Conservation (phyloP, 1,284 basidiomycete species). For the Porodaedalea pini region DNA sequence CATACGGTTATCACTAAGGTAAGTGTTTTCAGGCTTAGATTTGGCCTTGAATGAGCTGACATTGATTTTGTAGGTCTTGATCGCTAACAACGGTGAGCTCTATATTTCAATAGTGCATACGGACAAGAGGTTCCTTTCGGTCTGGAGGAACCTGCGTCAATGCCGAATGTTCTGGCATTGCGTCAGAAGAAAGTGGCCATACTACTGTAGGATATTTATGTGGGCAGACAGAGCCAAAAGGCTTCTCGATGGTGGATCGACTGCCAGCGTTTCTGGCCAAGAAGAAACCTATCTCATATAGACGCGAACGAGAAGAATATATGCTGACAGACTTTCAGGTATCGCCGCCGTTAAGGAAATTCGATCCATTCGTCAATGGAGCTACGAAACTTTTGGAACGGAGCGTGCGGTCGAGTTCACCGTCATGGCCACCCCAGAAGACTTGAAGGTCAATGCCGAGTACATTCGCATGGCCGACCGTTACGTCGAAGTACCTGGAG, state of each 20-base stretch:
- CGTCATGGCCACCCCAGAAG: slow-evolving; percentile 99
- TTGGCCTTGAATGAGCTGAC: background rate
- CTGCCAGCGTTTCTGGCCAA: background rate
- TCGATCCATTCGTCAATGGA: slow-evolving; percentile 98
- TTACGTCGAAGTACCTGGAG: slow-evolving; percentile 98
- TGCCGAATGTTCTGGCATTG: too few relatives aligned
- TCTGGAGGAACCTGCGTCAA: background rate
- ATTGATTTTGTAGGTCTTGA: slow-evolving; percentile 69
- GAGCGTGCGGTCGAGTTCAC: slow-evolving; percentile 98
- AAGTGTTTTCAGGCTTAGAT: slow-evolving; percentile 24
- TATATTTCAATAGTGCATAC: background rate
- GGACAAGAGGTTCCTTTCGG: background rate
- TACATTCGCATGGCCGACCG: slow-evolving; percentile 99
- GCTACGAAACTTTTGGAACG: slow-evolving; percentile 97
- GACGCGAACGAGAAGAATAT: slow-evolving; percentile 13
- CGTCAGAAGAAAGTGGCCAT: too few relatives aligned
- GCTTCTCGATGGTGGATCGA: background rate
- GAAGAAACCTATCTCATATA: background rate
- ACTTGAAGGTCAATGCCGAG: slow-evolving; percentile 97
- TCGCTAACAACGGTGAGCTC: slow-evolving; percentile 88
- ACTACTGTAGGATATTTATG: too few relatives aligned
- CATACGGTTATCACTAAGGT: slow-evolving; percentile 99
- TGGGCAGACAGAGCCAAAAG: too few relatives aligned
- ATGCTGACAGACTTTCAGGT: slow-evolving; percentile 47
- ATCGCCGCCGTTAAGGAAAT: slow-evolving; percentile 99